Conservation (phyloP, 805 yeast species). For the Candida succiphila region DNA sequence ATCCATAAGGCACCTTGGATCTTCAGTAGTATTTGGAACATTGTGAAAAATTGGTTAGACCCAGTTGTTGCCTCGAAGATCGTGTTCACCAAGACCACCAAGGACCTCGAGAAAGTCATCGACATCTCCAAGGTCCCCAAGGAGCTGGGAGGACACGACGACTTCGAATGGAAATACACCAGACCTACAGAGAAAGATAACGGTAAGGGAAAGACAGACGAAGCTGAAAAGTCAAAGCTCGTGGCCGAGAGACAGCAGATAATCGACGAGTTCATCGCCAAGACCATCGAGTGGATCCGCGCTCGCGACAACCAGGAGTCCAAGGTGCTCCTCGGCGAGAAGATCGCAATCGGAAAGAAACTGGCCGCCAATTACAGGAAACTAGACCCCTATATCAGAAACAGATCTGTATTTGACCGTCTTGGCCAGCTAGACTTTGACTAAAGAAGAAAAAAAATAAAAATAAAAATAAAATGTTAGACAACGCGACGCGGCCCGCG, state of each 20-base stretch:
- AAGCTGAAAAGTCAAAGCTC: conserved; percentile 32
- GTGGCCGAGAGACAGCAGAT: conserved; percentile 43
- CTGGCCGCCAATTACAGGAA: conserved; percentile 54
- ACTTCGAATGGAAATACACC: conserved; percentile 46
- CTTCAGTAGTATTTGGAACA: conserved; percentile 89
- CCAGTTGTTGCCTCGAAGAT: conserved; percentile 94
- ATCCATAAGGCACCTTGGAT: conserved; percentile 97
- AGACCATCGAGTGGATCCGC: conserved; percentile 76
- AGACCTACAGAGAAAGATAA: conserved; percentile 56
- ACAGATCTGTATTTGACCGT: conserved; percentile 72
- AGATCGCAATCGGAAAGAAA: conserved; percentile 38
- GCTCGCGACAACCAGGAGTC: conserved; percentile 42
- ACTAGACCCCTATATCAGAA: conserved; percentile 76
- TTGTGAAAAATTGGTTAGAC: conserved; percentile 89
- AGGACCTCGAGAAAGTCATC: conserved; percentile 60
- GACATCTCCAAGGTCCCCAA: conserved; percentile 52
- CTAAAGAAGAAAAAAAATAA: not conserved
- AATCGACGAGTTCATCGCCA: conserved; percentile 42
- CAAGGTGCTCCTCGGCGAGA: conserved; percentile 39
- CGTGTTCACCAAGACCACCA: conserved; percentile 60
- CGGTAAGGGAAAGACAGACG: conserved; percentile 32
- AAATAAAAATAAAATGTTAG: too few species aligned
- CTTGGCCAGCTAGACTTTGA: conserved; percentile 28
- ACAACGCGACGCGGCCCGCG: too few species aligned
- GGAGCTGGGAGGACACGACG: conserved; percentile 67